Base-by-base conservation (phyloP, 2,329 filamentous ascomycete genomes). In the Lasiodiplodia sp. region DNA sequence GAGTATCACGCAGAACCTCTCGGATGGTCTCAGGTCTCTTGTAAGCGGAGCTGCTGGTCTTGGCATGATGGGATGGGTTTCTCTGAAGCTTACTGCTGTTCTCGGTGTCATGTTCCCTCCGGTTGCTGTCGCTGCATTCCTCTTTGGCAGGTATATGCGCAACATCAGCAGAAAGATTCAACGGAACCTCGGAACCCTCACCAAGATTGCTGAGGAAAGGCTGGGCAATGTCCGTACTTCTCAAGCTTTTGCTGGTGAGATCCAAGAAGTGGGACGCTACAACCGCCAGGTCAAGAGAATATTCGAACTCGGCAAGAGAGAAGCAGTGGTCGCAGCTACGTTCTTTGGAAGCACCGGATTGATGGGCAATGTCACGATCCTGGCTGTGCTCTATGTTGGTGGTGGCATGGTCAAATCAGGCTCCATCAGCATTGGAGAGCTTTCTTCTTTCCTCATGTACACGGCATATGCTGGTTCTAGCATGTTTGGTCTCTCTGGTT, bases 361-460 rank as follows among this genome's bases (percentile, higher is more conserved):
- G 82, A 91, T 95, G 81, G 96, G 96, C 31, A 99, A 99, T 76
- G 92, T 98, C 90, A 98, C 96, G 0, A 95, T 99, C 71, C 84
- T 99, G 67, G 92, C 92, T 14, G 88, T 99, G 76, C 87, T 99
- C 0, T 92, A 97, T 75, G 92, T 95, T 38, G 96, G 96, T 72
- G 94, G 96, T 68, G 91, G 91, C 70, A 93, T 97, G 82, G 96
- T 99, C 38, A 91, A 94, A 73, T 89, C 88, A 12, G 96, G 96
- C 1, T 85, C 90, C 52, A 96, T 99, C 83, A 93, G 89, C 8
- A 90, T 98, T 58, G 96, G 96, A 73, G 95, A 99, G 72, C 83
- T 99, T 53, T 96, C 96, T 1, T 97, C 94, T 0, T 99, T 99
- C 81, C 87, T 99, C 83, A 98, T 99, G 95, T 99, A 98, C 80